Evolutionary conservation across 176 grass and related monocot genomes (phyloP).

Genomic region (Avena sativa): DNA sequence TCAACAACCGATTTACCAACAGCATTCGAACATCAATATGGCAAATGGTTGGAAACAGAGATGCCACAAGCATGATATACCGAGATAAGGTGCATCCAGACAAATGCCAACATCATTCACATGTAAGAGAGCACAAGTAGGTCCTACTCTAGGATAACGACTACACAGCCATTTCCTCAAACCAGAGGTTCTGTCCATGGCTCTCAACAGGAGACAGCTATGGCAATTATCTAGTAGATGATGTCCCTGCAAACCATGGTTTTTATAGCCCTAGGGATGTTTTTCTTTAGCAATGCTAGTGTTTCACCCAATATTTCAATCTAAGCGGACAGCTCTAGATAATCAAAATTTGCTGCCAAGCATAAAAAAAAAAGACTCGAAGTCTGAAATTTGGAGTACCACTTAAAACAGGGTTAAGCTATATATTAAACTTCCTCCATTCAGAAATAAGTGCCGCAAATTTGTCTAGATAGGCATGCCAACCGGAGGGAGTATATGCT

Average conservation of each 20-base stretch:
- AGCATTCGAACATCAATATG: slow-evolving; percentile 21
- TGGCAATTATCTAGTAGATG: background rate
- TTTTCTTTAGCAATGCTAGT: background rate
- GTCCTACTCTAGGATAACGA: background rate
- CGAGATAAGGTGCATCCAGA: background rate
- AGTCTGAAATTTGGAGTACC: background rate
- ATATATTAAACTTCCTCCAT: background rate
- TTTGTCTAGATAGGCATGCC: no score
- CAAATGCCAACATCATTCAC: slow-evolving; percentile 7
- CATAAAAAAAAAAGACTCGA: background rate
- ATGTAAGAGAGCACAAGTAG: background rate
- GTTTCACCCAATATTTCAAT: background rate
- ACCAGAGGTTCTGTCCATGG: background rate
- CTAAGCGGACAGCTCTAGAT: background rate
- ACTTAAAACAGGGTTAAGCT: background rate
- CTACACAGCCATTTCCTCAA: slow-evolving; percentile 18
- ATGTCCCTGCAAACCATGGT: slow-evolving; percentile 1
- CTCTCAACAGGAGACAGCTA: slow-evolving; percentile 12
- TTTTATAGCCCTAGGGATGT: background rate
- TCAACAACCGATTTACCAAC: background rate
- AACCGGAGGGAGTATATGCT: background rate
- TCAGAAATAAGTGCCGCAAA: no score
- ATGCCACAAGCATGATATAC: background rate
- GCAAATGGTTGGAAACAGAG: background rate
- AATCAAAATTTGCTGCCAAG: background rate